phyloP scores from a whole-genome alignment of 1,139 yeast genomes.

The Geotrichum fermentans region DNA sequence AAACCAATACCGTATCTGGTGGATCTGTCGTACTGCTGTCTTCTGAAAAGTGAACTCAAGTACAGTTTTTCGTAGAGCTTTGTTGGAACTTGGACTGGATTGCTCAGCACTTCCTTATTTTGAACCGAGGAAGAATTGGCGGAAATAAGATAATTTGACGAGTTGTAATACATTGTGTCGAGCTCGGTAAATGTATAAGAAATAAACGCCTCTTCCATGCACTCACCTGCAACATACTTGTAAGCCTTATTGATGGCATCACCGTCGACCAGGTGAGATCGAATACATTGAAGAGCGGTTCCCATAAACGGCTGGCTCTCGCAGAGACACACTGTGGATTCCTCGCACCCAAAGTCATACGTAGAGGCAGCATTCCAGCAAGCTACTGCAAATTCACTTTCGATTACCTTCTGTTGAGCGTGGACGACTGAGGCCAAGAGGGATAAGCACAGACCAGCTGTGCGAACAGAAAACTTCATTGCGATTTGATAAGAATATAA shows the following conservation, averaged over 20 bases:
- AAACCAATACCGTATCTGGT: conserved; percentile 28
- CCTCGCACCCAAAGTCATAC: conserved; percentile 19
- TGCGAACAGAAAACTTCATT: no score
- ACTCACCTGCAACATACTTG: conserved; percentile 14
- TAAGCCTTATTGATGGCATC: conserved; percentile 17
- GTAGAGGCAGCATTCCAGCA: conserved; percentile 20
- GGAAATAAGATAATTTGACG: conserved; percentile 2
- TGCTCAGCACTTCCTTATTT: background rate
- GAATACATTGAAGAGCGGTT: conserved; percentile 15
- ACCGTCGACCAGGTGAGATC: conserved; percentile 11
- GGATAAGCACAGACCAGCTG: no score
- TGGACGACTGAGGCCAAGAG: background rate
- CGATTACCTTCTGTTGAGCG: conserved; percentile 20
- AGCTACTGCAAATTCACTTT: conserved; percentile 17
- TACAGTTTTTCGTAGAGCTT: conserved; percentile 8
- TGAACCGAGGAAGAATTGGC: conserved; percentile 1
- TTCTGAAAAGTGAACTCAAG: conserved; percentile 18
- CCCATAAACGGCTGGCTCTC: conserved; percentile 17
- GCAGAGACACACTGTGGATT: conserved; percentile 16
- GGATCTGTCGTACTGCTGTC: conserved; percentile 34
- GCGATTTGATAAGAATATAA: no score
- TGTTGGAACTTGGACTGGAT: conserved; percentile 10
- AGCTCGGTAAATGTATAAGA: conserved; percentile 15
- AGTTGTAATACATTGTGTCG: conserved; percentile 18
- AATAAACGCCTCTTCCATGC: conserved; percentile 16